These are phyloP conservation scores for Didymella pinodella DNA, from an alignment of 2,329 filamentous ascomycete genomes.

Conservation along the genomic window DNA sequence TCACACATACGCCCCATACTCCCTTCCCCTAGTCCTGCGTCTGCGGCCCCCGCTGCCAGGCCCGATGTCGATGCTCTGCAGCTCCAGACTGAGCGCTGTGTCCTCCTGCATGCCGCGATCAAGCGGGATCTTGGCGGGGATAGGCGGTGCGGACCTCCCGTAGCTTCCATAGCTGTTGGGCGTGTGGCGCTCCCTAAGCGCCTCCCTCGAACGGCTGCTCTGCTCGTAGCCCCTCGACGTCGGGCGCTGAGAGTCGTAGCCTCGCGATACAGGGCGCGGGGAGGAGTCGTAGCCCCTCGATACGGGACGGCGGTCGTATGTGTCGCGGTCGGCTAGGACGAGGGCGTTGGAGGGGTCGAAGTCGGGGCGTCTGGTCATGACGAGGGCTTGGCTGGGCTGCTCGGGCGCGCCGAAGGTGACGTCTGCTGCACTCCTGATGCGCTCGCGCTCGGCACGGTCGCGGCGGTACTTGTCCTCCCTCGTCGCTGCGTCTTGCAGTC, in stretches of 20 bases:
- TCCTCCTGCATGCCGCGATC: slow-evolving; percentile 46
- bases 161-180: slow-evolving; percentile 24
- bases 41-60: slow-evolving; percentile 35
- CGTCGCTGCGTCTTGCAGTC: slow-evolving; percentile 45
- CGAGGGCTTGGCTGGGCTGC: slow-evolving; percentile 39
- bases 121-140: slow-evolving; percentile 75
- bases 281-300: slow-evolving; percentile 38
- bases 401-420: slow-evolving; percentile 31
- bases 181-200: slow-evolving; percentile 48
- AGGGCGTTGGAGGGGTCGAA: slow-evolving; percentile 22
- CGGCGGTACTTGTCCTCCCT: slow-evolving; percentile 45
- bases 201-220: slow-evolving; percentile 12
- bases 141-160: slow-evolving; percentile 58
- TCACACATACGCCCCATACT: slow-evolving; percentile 13
- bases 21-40: slow-evolving; percentile 21
- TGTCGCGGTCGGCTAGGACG: slow-evolving; percentile 36
- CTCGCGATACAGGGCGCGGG: slow-evolving; percentile 41
- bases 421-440: slow-evolving; percentile 43
- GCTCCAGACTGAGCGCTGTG: slow-evolving; percentile 72
- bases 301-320: slow-evolving; percentile 34
- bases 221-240: slow-evolving; percentile 25
- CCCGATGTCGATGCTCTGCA: slow-evolving; percentile 63
- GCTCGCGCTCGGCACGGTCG: slow-evolving; percentile 45
- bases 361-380: slow-evolving; percentile 37
- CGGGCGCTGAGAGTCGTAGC: slow-evolving; percentile 26